Evolutionary conservation across 345 rosid genomes (phyloP), one percentile per base, ranked within the genome.

Genomic region (Sapria himalayana): DNA sequence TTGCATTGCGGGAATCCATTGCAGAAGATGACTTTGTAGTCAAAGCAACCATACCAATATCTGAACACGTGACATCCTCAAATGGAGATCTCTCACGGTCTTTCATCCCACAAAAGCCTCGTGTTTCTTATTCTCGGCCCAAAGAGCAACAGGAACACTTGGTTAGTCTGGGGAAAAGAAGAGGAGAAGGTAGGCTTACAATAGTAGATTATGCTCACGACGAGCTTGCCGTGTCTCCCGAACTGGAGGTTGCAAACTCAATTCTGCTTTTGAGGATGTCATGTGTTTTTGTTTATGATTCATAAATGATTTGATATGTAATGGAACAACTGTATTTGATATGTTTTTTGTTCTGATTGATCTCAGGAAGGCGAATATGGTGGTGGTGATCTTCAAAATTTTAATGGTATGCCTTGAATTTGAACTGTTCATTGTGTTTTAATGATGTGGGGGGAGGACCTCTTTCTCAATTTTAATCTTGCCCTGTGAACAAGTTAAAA

Each of bases 191-290:
- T 38, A 65, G 65, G 50, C 45, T 70, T 22, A 43, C 68, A 1
- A 73, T 77, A 19, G 86, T 77, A 21, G 86, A 77, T 41, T 77
- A 77, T 25, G 81, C 60, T 8, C 86, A 70, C 13, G 86, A 73
- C 35, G 81, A 77, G 46, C 50, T 62, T 44, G 74, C 70, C 16
- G 53, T 77, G 76, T 77, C 89, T 45, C 81, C 81, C 22, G 81
- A 70, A 43, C 65, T 60, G 3, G 89, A 77, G 69, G 85, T 67
- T n/a, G n/a, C n/a, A n/a, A n/a, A n/a, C n/a, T 48, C 29, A 3
- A 12, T 29, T 16, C 25, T 12, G 0, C 19, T 38, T 15, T 20
- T 5, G 19, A 9, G 20, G 0, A 19, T 25, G 11, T 24, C 15
- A 7, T 17, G 14, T 27, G 7, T 4, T 20, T 11, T n/a, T n/a